phyloP scores from a whole-genome alignment of 441 rosid genomes.

The Corymbia citriodora region DNA sequence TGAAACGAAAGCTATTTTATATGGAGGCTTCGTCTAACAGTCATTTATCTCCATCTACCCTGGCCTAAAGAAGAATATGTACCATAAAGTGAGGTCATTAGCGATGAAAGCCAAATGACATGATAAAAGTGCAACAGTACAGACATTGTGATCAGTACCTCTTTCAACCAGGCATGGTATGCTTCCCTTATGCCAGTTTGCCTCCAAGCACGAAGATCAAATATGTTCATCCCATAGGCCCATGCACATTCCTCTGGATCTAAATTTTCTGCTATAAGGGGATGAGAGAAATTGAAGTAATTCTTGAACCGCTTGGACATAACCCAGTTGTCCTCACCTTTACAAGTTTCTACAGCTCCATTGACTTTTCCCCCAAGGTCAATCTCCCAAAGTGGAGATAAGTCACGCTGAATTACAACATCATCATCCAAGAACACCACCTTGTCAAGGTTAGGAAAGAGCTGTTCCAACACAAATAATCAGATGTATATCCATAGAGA shows the following conservation, averaged over 20 bases:
- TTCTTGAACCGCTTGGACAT: slow-evolving; percentile 93
- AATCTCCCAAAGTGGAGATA: slow-evolving; percentile 89
- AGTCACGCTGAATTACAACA: slow-evolving; percentile 85
- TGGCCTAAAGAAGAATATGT: background rate
- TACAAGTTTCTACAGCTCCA: slow-evolving; percentile 98
- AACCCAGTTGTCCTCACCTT: slow-evolving; percentile 96
- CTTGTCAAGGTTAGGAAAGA: slow-evolving; percentile 91
- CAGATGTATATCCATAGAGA: background rate
- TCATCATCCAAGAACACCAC: slow-evolving; percentile 98
- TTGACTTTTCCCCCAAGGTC: slow-evolving; percentile 91
- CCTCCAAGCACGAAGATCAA: slow-evolving; percentile 92
- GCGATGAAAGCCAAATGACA: background rate
- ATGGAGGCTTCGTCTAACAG: background rate
- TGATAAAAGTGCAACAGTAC: background rate
- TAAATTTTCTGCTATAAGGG: slow-evolving; percentile 70
- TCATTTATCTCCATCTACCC: background rate
- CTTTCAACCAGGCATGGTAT: slow-evolving; percentile 90
- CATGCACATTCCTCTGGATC: slow-evolving; percentile 94
- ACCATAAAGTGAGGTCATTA: background rate
- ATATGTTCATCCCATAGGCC: slow-evolving; percentile 99
- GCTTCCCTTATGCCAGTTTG: slow-evolving; percentile 78
- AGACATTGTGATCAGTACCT: slow-evolving; percentile 39
- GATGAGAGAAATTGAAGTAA: slow-evolving; percentile 98
- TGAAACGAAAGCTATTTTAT: background rate
- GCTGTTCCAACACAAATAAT: slow-evolving; percentile 44